Conservation (phyloP, 2,329 filamentous ascomycete genomes). For the Xylaria sp. region DNA sequence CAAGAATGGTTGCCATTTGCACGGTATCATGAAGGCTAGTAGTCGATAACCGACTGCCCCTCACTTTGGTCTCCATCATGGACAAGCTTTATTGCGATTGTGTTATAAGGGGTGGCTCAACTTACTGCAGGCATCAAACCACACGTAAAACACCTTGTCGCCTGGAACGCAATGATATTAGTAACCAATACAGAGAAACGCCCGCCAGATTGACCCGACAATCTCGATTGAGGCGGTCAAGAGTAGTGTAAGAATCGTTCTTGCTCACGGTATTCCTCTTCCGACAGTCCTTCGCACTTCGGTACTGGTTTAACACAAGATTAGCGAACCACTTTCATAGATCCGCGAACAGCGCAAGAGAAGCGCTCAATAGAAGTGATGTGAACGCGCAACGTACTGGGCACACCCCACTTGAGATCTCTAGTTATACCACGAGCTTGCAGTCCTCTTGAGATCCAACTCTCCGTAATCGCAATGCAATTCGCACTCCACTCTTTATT, state of each 20-base stretch:
- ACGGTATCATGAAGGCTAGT: neutral
- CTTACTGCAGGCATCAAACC: conserved; percentile 79
- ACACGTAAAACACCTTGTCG: conserved; percentile 83
- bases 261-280: conserved; percentile 58
- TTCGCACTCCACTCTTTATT: conserved; percentile 76
- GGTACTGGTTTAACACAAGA: conserved; percentile 53
- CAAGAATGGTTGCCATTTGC: neutral
- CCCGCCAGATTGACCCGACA: neutral
- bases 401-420: conserved; percentile 89
- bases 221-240: neutral
- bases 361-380: neutral
- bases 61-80: neutral
- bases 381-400: conserved; percentile 43
- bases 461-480: conserved; percentile 78
- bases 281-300: conserved; percentile 60
- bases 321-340: neutral
- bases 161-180: neutral
- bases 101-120: neutral
- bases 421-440: conserved; percentile 89
- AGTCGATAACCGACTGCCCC: neutral
- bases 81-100: neutral
- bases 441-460: conserved; percentile 85
- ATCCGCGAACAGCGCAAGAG: neutral
- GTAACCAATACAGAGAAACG: neutral
- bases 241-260: neutral